Evolutionary conservation across 2,329 filamentous ascomycete genomes (phyloP), one percentile per base, ranked within the genome.

Genomic region (Monilinia fructicola): DNA sequence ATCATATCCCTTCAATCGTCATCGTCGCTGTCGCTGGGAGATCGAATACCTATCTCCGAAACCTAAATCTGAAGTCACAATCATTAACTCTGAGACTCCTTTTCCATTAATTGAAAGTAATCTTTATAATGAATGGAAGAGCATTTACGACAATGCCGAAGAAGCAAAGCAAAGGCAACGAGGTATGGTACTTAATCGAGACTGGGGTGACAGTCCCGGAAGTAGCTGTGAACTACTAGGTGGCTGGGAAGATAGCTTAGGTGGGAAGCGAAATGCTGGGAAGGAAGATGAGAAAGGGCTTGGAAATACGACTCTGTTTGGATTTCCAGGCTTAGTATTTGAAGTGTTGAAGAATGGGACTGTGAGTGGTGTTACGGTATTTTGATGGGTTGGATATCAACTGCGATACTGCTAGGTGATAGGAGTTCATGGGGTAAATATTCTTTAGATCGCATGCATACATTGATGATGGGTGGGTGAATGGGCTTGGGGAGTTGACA

Each of bases 1-100:
- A 0, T 97, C 93, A 1, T 98, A 97, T 76, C 91, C 94, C 14
- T 99, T 99, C 80, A 98, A 99, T 78, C 87, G 95, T 5, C 93
- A 98, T 77, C 88, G 94, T 23, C 87, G 95, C 69, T 92, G 91
- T 73, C 87, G 93, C 52, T 99, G 95, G 95, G 87, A 88, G 62
- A 88, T 97, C 62, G 77, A 80, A 54, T 89, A 89, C 71, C 78
- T 88, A 18, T 66, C 64, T 35, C 35, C 31, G 5, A 71, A 81
- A 5, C 76, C 80, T 14, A 78, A 78, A 14, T 77, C 81, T 9
- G 71, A 78, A 23, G 78, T 68, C 23, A 61, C 35, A 28, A 44
- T 71, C n/a, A 67, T 76, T 7, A 72, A 74, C 52, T 77, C 76
- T 1, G 95, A 98, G 78, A 91, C 91, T 62, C 80, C 83, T 0